These are phyloP conservation scores for Immersiella caudata DNA, from an alignment of 495 filamentous ascomycete genomes.

Conservation along the genomic window DNA sequence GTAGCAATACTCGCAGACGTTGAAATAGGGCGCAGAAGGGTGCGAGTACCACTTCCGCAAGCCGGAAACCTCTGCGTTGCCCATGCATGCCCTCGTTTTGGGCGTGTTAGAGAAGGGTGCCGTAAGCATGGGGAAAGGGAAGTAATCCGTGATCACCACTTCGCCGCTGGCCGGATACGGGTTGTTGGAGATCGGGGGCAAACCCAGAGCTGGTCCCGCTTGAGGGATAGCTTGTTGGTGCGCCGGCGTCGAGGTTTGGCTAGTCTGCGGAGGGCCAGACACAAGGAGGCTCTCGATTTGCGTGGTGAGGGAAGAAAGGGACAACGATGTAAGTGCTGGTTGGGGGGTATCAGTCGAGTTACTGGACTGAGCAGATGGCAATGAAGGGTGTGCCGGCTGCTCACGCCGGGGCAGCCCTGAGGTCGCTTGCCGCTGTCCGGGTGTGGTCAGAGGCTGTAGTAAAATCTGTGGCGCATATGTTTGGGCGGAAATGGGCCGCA, in stretches of 20 bases:
- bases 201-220: background rate
- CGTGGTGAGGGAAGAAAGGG: background rate
- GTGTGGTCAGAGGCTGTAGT: background rate
- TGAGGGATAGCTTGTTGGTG: too few relatives aligned
- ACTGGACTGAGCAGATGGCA: background rate
- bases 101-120: slow-evolving; percentile 3
- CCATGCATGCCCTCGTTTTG: background rate
- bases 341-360: background rate
- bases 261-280: background rate
- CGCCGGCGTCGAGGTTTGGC: background rate
- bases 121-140: background rate
- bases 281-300: slow-evolving; percentile 3
- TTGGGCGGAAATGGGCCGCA: background rate
- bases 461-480: background rate
- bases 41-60: background rate
- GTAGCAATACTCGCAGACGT: slow-evolving; percentile 15
- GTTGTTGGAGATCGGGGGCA: background rate
- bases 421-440: background rate
- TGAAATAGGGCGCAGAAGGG: background rate
- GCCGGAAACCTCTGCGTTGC: background rate
- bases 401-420: background rate
- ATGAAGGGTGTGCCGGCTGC: background rate
- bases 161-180: slow-evolving; percentile 7
- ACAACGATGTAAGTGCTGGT: background rate
- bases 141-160: slow-evolving; percentile 3